These are phyloP conservation scores for Ustilago tritici DNA, from an alignment of 1,284 basidiomycete species.

Conservation along the genomic window DNA sequence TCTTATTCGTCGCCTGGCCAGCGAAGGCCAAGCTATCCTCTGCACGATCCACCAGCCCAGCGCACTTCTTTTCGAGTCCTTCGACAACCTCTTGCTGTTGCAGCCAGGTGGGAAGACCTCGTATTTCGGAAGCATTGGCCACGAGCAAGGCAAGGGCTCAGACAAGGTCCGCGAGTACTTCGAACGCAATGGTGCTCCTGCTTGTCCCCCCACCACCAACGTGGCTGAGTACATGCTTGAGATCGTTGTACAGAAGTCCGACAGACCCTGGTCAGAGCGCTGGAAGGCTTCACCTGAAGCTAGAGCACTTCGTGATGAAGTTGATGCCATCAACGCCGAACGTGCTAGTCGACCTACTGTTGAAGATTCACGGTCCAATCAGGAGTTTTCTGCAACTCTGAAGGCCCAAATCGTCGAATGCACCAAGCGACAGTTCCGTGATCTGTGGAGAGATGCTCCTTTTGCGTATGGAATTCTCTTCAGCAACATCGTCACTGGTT, in stretches of 20 bases:
- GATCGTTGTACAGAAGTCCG: constrained; percentile 58
- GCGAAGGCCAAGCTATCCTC: constrained; percentile 60
- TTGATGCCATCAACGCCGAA: constrained; percentile 71
- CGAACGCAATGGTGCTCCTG: constrained; percentile 53
- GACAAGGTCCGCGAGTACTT: constrained; percentile 57
- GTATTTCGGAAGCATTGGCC: constrained; percentile 58
- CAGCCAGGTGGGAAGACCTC: constrained; percentile 54
- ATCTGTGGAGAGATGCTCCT: constrained; percentile 77
- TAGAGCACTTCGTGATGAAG: constrained; percentile 70
- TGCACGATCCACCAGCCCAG: constrained; percentile 65
- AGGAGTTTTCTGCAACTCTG: constrained; percentile 75
- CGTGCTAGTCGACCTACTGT: constrained; percentile 45
- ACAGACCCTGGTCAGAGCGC: constrained; percentile 46
- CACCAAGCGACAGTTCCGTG: constrained; percentile 74
- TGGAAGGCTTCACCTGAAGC: constrained; percentile 71
- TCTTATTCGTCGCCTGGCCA: constrained; percentile 54
- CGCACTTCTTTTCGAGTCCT: constrained; percentile 57
- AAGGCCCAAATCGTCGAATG: constrained; percentile 74
- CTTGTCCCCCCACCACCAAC: constrained; percentile 53
- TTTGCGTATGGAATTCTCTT: constrained; percentile 82
- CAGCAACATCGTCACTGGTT: constrained; percentile 69
- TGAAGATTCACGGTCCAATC: constrained; percentile 60
- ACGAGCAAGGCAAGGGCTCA: constrained; percentile 33
- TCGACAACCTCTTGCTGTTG: constrained; percentile 60
- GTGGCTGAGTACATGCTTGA: constrained; percentile 69